phyloP scores from a whole-genome alignment of 768 basidiomycete species.

The Rhodocollybia butyracea region DNA sequence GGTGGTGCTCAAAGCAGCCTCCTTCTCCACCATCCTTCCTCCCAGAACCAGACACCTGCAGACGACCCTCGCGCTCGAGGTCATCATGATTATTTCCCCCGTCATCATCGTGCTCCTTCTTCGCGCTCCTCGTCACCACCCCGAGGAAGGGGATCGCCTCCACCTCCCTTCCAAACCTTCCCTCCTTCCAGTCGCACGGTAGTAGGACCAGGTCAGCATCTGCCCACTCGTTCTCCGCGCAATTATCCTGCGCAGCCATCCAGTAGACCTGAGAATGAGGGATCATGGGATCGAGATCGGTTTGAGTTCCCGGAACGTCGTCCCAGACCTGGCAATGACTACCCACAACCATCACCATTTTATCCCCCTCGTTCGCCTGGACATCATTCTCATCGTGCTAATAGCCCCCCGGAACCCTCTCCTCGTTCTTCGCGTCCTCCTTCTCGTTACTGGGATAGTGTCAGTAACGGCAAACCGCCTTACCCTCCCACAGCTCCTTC shows the following conservation, averaged over 20 bases:
- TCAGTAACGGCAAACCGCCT: slow-evolving; percentile 38
- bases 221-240: slow-evolving; percentile 58
- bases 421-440: slow-evolving; percentile 52
- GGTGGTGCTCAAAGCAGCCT: slow-evolving; percentile 51
- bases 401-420: slow-evolving; percentile 59
- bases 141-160: slow-evolving; percentile 50
- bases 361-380: slow-evolving; percentile 41
- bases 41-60: slow-evolving; percentile 51
- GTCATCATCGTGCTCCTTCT: slow-evolving; percentile 44
- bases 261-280: slow-evolving; percentile 49
- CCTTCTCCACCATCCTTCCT: slow-evolving; percentile 66
- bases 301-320: slow-evolving; percentile 55
- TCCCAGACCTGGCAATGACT: slow-evolving; percentile 39
- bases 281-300: slow-evolving; percentile 58
- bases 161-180: slow-evolving; percentile 46
- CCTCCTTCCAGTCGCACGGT: slow-evolving; percentile 43
- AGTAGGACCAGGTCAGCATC: slow-evolving; percentile 50
- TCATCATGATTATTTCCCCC: slow-evolving; percentile 58
- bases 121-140: slow-evolving; percentile 64
- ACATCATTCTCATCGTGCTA: slow-evolving; percentile 29
- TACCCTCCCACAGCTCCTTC: slow-evolving; percentile 31
- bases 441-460: slow-evolving; percentile 54
- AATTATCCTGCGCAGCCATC: slow-evolving; percentile 52
- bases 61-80: slow-evolving; percentile 43
- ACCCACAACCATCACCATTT: slow-evolving; percentile 27